Evolutionary conservation across 768 basidiomycete species (phyloP), one percentile per base, ranked within the genome.

Genomic region (Mycena alexandri): DNA sequence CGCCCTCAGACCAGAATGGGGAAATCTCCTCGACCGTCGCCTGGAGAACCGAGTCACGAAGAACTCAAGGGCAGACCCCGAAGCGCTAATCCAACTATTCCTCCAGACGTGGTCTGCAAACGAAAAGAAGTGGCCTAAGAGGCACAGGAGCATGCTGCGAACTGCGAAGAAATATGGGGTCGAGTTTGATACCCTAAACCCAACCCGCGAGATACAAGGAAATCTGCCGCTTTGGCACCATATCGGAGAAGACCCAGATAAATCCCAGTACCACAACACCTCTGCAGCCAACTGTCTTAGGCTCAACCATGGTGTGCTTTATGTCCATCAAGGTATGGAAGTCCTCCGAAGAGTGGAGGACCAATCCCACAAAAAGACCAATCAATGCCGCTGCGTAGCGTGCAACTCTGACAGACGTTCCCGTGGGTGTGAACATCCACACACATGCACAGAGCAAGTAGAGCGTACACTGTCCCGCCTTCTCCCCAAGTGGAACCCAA

Each of bases 1-100:
- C 8, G 24, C 21, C 11, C 29, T n/a, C 6, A 52, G 65, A 16
- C 29, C 48, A n/a, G 22, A 10, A 7, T 67, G 65, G 65, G 51
- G 10, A 12, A 36, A 6, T n/a, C n/a, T n/a, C n/a, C n/a, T n/a
- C n/a, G n/a, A n/a, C n/a, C n/a, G n/a, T n/a, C n/a, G n/a, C n/a
- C n/a, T n/a, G n/a, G n/a, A n/a, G n/a, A n/a, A n/a, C n/a, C n/a
- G n/a, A n/a, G n/a, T n/a, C n/a, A n/a, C n/a, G n/a, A n/a, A n/a
- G n/a, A n/a, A n/a, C n/a, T n/a, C n/a, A n/a, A n/a, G n/a, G n/a
- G n/a, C n/a, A n/a, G n/a, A n/a, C n/a, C n/a, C n/a, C n/a, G n/a
- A n/a, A n/a, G n/a, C n/a, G n/a, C n/a, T n/a, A n/a, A n/a, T n/a
- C n/a, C n/a, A n/a, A n/a, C n/a, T n/a, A n/a, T n/a, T n/a, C n/a